phyloP scores from a whole-genome alignment of 805 yeast species.

The Starmera dryadoides region DNA sequence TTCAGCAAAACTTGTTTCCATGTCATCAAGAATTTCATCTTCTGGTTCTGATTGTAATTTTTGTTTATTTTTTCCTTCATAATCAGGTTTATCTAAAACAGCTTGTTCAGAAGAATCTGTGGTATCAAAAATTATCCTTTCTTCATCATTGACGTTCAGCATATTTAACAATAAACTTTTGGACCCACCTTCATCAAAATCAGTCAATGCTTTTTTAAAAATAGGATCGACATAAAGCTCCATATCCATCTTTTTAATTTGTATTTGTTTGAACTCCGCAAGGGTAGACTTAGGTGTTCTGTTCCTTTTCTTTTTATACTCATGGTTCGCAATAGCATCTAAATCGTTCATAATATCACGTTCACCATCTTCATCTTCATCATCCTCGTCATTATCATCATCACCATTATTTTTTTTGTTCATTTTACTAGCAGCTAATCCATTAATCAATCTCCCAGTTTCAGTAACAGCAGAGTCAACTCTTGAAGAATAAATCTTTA shows the following conservation, averaged over 20 bases:
- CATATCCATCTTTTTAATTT: slow-evolving; percentile 46
- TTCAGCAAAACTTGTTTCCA: slow-evolving; percentile 8
- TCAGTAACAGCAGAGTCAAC: slow-evolving; percentile 92
- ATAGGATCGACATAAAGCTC: slow-evolving; percentile 61
- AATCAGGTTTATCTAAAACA: background rate
- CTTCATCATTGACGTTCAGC: slow-evolving; percentile 42
- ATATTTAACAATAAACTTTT: slow-evolving; percentile 59
- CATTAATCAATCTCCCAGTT: slow-evolving; percentile 76
- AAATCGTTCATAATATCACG: too few relatives aligned
- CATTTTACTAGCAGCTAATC: slow-evolving; percentile 40
- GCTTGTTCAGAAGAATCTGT: slow-evolving; percentile 16
- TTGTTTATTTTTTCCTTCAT: slow-evolving; percentile 1
- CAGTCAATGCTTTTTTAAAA: slow-evolving; percentile 61
- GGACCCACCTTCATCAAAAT: slow-evolving; percentile 74
- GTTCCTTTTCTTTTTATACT: slow-evolving; percentile 14
- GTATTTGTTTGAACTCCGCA: slow-evolving; percentile 40
- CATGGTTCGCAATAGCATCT: background rate
- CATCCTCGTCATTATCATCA: slow-evolving; percentile 15
- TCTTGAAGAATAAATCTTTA: slow-evolving; percentile 83
- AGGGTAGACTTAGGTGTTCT: slow-evolving; percentile 31
- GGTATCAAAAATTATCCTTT: slow-evolving; percentile 62
- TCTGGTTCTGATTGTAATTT: slow-evolving; percentile 3
- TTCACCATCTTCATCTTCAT: background rate
- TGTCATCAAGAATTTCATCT: slow-evolving; percentile 7
- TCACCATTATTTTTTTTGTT: slow-evolving; percentile 18